These are phyloP conservation scores for Allium cepa DNA, from an alignment of 106 monocot species.

Conservation along the genomic window DNA sequence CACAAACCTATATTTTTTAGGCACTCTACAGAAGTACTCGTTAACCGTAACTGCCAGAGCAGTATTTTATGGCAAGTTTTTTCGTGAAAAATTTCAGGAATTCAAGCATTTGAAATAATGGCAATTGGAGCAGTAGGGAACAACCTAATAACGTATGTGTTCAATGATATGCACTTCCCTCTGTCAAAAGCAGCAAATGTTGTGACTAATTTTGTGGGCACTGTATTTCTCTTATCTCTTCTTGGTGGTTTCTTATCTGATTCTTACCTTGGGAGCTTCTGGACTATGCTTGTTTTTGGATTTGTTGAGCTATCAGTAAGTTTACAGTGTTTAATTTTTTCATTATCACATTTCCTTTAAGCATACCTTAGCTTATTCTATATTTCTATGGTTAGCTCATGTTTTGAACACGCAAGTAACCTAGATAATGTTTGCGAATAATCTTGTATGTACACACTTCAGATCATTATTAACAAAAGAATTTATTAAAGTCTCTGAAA, in stretches of 20 bases:
- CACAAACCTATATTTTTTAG: no score
- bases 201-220: conserved; percentile 95
- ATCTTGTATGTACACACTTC: no score
- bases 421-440: no score
- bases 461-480: no score
- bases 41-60: no score
- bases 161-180: conserved; percentile 91
- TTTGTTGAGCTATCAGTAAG: conserved; percentile 92
- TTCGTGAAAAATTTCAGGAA: conserved; percentile 26
- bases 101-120: conserved; percentile 96
- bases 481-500: no score
- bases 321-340: not conserved
- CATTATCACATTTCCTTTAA: not conserved
- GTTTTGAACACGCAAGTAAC: no score
- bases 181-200: conserved; percentile 81
- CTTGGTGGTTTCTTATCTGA: conserved; percentile 96
- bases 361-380: no score
- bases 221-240: conserved; percentile 77
- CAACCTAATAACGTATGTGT: conserved; percentile 95
- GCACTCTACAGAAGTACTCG: no score
- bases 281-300: conserved; percentile 91
- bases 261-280: conserved; percentile 90
- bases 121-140: conserved; percentile 95
- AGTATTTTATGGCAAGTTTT: not conserved
- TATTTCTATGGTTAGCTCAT: no score